Evolutionary conservation across 768 basidiomycete species (phyloP), one percentile per base, ranked within the genome.

Genomic region (Pulveroboletus sp.): DNA sequence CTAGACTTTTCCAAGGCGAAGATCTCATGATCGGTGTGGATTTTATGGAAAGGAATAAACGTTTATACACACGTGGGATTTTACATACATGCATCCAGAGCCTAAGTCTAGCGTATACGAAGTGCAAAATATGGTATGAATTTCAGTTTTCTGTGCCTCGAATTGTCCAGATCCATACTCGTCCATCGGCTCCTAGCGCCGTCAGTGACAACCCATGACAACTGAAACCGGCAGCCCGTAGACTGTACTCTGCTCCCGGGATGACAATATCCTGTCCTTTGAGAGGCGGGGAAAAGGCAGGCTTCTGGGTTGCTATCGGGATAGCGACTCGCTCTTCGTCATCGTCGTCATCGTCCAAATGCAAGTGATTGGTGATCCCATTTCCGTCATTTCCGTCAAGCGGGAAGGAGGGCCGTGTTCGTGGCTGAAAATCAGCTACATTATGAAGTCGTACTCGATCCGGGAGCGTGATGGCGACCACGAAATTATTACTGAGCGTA

Each of bases 1-100:
- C 76, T 97, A 61, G 94, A 97, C 68, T 94, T 97, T 65, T 89
- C 88, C 23, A 85, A 93, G 12, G 93, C 89, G 10, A 92, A 92
- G 67, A 88, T 93, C 47, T 85, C 86, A 53, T 92, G 73, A 50
- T 16, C 6, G 26, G 29, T 20, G 9, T 30, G 40, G n/a, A 13
- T 19, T 35, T 39, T 16, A 23, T 39, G 7, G 34, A 24, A 38
- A 37, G 22, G 32, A 31, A 8, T 5, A 37, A 20, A 10, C 34
- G 16, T 29, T 30, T 14, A 16, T 24, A 35, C 14, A 32, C 2
- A 5, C 36, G 30, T 22, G 36, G 27, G 20, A 11, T 14, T 9
- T 41, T 19, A 5, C 52, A n/a, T 43, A 26, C 26, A 19, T 17
- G 31, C 46, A 45, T n/a, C 23, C 41, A 42, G 29, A 42, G 10